Evolutionary conservation across 2,329 filamentous ascomycete species (phyloP).

Genomic region (Paracoccidioides lutzii): DNA sequence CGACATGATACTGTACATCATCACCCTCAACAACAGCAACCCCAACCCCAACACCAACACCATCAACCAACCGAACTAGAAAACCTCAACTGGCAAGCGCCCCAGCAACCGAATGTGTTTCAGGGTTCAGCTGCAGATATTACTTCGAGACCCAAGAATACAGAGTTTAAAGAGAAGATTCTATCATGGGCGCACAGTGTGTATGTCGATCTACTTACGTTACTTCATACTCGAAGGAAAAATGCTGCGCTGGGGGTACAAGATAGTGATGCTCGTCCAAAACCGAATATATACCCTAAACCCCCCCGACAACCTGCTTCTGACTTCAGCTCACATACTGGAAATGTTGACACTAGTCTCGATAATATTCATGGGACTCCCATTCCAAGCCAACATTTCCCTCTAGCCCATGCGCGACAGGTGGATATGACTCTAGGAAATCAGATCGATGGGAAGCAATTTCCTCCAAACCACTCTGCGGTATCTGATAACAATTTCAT

Average conservation of each 20-base stretch:
- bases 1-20: neutral
- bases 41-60: neutral
- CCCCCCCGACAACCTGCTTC: constrained; percentile 45
- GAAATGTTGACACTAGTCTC: neutral
- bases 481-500: constrained; percentile 9
- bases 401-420: constrained; percentile 1
- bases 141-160: constrained; percentile 22
- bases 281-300: constrained; percentile 49
- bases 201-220: constrained; percentile 57
- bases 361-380: constrained; percentile 1
- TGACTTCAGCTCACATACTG: constrained; percentile 9
- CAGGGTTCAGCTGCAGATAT: constrained; percentile 14
- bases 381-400: constrained; percentile 5
- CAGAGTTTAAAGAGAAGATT: constrained; percentile 54
- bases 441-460: constrained; percentile 7
- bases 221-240: constrained; percentile 42
- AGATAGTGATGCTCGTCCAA: constrained; percentile 31
- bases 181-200: constrained; percentile 57
- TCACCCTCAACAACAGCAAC: neutral
- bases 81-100: constrained; percentile 16
- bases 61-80: constrained; percentile 7
- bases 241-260: constrained; percentile 35
- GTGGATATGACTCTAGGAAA: neutral
- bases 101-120: constrained; percentile 7
- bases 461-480: constrained; percentile 4